phyloP scores from a whole-genome alignment of 345 rosid genomes.

The Ricinus communis region DNA sequence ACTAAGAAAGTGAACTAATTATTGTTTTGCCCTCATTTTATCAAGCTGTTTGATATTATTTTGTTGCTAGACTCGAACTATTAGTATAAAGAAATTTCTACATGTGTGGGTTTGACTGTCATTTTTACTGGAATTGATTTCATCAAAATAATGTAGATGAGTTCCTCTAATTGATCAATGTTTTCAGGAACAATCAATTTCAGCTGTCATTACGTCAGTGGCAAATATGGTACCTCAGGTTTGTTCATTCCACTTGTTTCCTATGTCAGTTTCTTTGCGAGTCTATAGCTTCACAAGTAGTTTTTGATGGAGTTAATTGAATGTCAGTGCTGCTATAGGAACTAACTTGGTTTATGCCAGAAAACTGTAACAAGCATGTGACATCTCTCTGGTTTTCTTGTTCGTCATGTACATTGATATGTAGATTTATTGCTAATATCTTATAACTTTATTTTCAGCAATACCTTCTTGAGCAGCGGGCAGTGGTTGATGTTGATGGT shows the following conservation, averaged over 20 bases:
- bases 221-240: slow-evolving; percentile 96
- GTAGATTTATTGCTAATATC: neutral
- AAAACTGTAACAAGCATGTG: neutral
- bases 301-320: neutral
- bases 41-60: neutral
- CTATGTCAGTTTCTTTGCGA: neutral
- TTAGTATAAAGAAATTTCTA: neutral
- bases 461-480: slow-evolving; percentile 92
- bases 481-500: slow-evolving; percentile 76
- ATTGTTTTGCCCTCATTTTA: neutral
- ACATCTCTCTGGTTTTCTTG: neutral
- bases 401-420: neutral
- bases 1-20: slow-evolving; percentile 5
- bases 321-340: neutral
- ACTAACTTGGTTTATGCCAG: slow-evolving; percentile 7
- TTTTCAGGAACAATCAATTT: slow-evolving; percentile 84
- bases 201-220: slow-evolving; percentile 79
- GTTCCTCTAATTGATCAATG: slow-evolving; percentile 13
- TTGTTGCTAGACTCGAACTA: neutral
- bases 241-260: slow-evolving; percentile 15
- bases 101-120: neutral
- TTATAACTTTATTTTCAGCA: slow-evolving; percentile 44
- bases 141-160: neutral
- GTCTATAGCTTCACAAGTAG: neutral
- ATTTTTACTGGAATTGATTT: neutral